Percentiles rank a stretch among this genome's conserved stretches.
Evolutionary conservation across 2,329 filamentous ascomycete species (phyloP).

Genomic region (Annulohypoxylon truncatum): DNA sequence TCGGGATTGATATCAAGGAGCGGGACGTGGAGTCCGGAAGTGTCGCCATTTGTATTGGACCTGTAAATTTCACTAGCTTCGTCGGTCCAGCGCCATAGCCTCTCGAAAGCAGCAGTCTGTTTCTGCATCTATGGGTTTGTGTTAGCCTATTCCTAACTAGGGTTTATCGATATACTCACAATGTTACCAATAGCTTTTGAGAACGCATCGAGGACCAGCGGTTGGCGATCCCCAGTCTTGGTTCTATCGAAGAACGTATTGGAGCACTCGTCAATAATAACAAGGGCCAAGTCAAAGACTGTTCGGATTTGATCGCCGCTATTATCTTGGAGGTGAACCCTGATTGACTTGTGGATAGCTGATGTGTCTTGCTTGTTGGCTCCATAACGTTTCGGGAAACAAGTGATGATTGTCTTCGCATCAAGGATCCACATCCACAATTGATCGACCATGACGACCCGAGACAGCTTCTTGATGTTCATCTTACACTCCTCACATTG

Average conservation of each 20-base stretch:
- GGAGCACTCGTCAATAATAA: conserved; percentile 57
- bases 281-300: conserved; percentile 56
- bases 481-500: conserved; percentile 31
- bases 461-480: conserved; percentile 37
- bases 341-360: conserved; percentile 56
- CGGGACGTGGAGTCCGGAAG: conserved; percentile 44
- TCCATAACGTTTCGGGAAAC: conserved; percentile 58
- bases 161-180: conserved; percentile 46
- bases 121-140: conserved; percentile 48
- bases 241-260: conserved; percentile 56
- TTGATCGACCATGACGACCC: conserved; percentile 58
- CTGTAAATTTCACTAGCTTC: conserved; percentile 40
- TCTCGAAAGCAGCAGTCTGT: conserved; percentile 54
- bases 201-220: conserved; percentile 57
- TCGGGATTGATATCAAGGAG: conserved; percentile 58
- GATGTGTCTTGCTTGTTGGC: conserved; percentile 55
- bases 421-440: conserved; percentile 59
- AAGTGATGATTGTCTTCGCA: conserved; percentile 54
- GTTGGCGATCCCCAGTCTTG: conserved; percentile 48
- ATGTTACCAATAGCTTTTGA: conserved; percentile 56
- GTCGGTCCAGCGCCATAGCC: conserved; percentile 54
- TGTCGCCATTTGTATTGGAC: conserved; percentile 36
- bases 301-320: conserved; percentile 49
- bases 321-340: conserved; percentile 47
- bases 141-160: not conserved